A percentile compares a stretch with the other conserved stretches of the same genome.
These are phyloP conservation scores for Prasinococcaceae sp. DNA, from an alignment of 139 green algal genomes.

Conservation along the genomic window DNA sequence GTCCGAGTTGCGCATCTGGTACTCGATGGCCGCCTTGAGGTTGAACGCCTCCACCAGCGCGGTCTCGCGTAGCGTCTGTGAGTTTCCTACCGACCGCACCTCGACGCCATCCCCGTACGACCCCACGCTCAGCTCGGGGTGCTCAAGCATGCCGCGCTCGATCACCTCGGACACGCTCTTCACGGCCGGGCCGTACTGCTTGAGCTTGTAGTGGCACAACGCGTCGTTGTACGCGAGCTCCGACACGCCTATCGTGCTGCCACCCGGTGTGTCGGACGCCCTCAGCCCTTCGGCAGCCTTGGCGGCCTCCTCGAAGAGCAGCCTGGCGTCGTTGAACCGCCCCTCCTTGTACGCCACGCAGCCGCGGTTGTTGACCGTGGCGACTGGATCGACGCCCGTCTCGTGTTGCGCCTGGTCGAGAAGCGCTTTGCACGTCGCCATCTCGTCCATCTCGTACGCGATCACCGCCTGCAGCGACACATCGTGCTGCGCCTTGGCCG, in stretches of 20 bases:
- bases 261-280: no score
- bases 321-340: slow-evolving; percentile 30
- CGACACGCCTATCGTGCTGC: slow-evolving; percentile 13
- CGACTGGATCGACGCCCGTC: no score
- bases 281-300: no score
- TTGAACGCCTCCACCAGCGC: slow-evolving; percentile 81
- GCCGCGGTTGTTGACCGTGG: slow-evolving; percentile 37
- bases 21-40: slow-evolving; percentile 72
- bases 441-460: slow-evolving; percentile 59
- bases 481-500: slow-evolving; percentile 24
- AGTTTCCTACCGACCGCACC: slow-evolving; percentile 66
- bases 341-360: slow-evolving; percentile 17
- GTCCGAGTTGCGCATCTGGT: slow-evolving; percentile 50
- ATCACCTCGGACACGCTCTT: slow-evolving; percentile 69
- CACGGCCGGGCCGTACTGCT: slow-evolving; percentile 54
- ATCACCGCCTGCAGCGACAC: slow-evolving; percentile 46
- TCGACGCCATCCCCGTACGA: slow-evolving; percentile 46
- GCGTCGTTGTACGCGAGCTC: slow-evolving; percentile 68
- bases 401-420: slow-evolving; percentile 42
- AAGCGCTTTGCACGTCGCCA: slow-evolving; percentile 40
- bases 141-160: slow-evolving; percentile 54
- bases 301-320: slow-evolving; percentile 44
- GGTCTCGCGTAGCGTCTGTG: slow-evolving; percentile 53
- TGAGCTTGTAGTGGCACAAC: slow-evolving; percentile 62
- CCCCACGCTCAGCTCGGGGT: slow-evolving; percentile 70